Evolutionary conservation across 2,329 filamentous ascomycete genomes (phyloP).

Genomic region (Grosmannia clavigera): DNA sequence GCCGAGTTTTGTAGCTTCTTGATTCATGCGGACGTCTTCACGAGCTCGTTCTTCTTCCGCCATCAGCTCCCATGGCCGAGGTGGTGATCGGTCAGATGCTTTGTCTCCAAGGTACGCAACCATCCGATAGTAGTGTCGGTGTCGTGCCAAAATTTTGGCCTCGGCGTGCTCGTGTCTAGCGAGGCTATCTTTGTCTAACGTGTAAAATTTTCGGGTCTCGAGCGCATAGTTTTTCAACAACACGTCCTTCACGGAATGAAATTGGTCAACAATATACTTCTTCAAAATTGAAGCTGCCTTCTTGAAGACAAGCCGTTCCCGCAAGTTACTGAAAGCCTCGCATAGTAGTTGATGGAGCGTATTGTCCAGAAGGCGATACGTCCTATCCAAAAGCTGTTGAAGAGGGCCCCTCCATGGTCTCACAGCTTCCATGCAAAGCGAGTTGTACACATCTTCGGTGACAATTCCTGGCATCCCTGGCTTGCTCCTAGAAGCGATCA

Average conservation of each 20-base stretch:
- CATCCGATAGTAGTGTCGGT: constrained; percentile 37
- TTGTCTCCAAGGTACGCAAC: constrained; percentile 24
- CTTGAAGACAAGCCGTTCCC: constrained; percentile 37
- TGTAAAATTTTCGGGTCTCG: constrained; percentile 44
- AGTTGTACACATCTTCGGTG: constrained; percentile 46
- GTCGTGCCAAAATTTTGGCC: constrained; percentile 27
- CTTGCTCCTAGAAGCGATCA: constrained; percentile 41
- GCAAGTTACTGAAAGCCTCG: constrained; percentile 31
- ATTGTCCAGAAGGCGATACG: constrained; percentile 33
- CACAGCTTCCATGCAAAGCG: constrained; percentile 44
- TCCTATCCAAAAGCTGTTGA: constrained; percentile 31
- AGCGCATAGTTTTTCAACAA: constrained; percentile 35
- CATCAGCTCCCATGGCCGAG: constrained; percentile 30
- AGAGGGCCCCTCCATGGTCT: constrained; percentile 45
- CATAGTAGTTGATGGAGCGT: constrained; percentile 35
- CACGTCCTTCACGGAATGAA: constrained; percentile 22
- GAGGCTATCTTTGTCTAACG: constrained; percentile 39
- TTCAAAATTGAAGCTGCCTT: constrained; percentile 30
- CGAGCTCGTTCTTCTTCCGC: constrained; percentile 33
- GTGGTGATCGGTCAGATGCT: constrained; percentile 16
- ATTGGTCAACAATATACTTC: constrained; percentile 29
- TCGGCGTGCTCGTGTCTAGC: constrained; percentile 33
- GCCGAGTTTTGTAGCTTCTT: constrained; percentile 34
- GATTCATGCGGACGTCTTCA: constrained; percentile 29
- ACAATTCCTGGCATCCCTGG: constrained; percentile 47